A percentile compares a stretch with the other conserved stretches of the same genome.
Evolutionary conservation across 2,329 filamentous ascomycete species (phyloP).

Genomic region (Geosmithia flava): DNA sequence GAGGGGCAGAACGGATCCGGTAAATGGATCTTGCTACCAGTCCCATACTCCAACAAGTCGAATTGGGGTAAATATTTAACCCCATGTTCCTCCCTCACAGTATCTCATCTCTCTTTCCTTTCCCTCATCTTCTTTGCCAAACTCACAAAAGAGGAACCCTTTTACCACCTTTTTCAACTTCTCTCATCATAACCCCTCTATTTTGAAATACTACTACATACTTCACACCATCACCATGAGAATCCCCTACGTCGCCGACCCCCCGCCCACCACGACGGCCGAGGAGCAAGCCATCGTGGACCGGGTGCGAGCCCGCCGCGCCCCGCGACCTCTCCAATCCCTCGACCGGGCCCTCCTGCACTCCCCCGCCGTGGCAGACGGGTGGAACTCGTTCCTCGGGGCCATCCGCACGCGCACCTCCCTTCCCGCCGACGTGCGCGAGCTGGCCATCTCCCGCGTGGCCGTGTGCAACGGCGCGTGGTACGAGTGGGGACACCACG

Average conservation of each 20-base stretch:
- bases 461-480: slow-evolving; percentile 70
- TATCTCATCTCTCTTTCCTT: too few species aligned
- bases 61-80: too few species aligned
- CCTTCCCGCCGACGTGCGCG: slow-evolving; percentile 46
- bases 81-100: too few species aligned
- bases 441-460: slow-evolving; percentile 71
- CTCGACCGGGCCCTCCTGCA: slow-evolving; percentile 71
- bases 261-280: slow-evolving; percentile 27
- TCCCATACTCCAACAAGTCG: too few species aligned
- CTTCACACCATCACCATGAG: slow-evolving; percentile 35
- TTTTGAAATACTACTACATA: not conserved
- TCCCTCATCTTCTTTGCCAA: too few species aligned
- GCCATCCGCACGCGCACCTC: slow-evolving; percentile 43
- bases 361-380: slow-evolving; percentile 61
- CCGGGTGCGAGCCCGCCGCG: slow-evolving; percentile 52
- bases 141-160: too few species aligned
- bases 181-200: too few species aligned
- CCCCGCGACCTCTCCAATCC: slow-evolving; percentile 56
- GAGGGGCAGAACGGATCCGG: too few species aligned
- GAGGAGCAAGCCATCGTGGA: slow-evolving; percentile 45
- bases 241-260: slow-evolving; percentile 50
- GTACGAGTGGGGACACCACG: slow-evolving; percentile 78
- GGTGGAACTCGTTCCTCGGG: slow-evolving; percentile 60
- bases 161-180: too few species aligned
- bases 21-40: too few species aligned